Evolutionary conservation across 169 alveolate genomes (phyloP), one percentile per base, ranked within the genome.

Genomic region (Pseudocohnilembus persalinus): DNA sequence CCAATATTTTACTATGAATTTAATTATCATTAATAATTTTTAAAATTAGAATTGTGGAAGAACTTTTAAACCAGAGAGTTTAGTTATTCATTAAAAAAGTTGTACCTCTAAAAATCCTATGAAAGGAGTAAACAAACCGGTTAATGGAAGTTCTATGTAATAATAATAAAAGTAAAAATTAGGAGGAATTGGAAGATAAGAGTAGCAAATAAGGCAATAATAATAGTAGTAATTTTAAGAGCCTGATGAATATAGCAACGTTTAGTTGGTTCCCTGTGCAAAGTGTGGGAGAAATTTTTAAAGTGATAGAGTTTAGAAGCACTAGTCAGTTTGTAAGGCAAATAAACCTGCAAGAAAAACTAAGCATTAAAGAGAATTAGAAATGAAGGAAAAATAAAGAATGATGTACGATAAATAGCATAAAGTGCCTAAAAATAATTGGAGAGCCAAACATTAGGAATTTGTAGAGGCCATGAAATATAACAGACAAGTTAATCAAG

Each of bases 241-340:
- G 20, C 63, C 74, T 0, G 49, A 26, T 30, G 73, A 63, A 0
- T 31, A 34, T 64, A 63, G 77, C 24, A 72, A 79, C 63, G 34
- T 63, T 49, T 35, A 49, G 28, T 63, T 79, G 49, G 84, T 79
- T 79, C 74, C 87, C 29, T 92, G 96, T 32, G 74, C 88, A 28
- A 85, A 87, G 72, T 92, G 96, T 81, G 84, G 82, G 20, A 89
- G 96, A 77, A 92, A 87, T 34, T 92, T 92, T 84, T 85, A 85
- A 1, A 34, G 77, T 0, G 96, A 92, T 49, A 89, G 94, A 88
- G 64, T 92, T 6, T 84, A 65, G 15, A 82, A 75, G 25, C 96
- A 92, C 82, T 83, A 90, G 77, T 84, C 82, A 31, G 85, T 90
- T 35, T 92, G 96, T 75, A 72, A 77, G 73, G 75, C 76, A 4